Conservation (phyloP, 805 yeast species). For the Yarrowia porcina region DNA sequence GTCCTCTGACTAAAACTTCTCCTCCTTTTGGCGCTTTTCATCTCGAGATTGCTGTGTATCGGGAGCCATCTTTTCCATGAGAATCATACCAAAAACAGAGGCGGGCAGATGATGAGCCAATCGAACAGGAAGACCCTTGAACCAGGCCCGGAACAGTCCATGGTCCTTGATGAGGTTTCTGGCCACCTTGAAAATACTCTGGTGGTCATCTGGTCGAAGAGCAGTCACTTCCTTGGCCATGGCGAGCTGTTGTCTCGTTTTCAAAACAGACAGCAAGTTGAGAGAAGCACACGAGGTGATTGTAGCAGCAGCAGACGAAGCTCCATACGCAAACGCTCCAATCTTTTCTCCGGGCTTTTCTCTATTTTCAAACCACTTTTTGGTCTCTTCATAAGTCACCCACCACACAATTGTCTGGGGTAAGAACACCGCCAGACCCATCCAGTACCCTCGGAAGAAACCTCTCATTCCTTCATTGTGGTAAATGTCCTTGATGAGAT, state of each 20-base stretch:
- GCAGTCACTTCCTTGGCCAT: constrained; percentile 17
- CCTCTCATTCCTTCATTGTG: constrained; percentile 70
- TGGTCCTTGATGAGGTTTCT: constrained; percentile 17
- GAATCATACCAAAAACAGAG: constrained; percentile 12
- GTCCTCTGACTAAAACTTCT: constrained; percentile 22
- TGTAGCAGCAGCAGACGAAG: constrained; percentile 6
- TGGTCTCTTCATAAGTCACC: constrained; percentile 32
- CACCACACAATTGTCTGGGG: constrained; percentile 46
- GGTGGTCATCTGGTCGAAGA: constrained; percentile 13
- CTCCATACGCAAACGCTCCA: constrained; percentile 20
- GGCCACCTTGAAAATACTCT: constrained; percentile 18
- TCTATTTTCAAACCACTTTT: constrained; percentile 1
- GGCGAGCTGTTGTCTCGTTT: constrained; percentile 15
- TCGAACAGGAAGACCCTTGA: constrained; percentile 22
- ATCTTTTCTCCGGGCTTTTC: not conserved
- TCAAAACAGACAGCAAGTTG: constrained; percentile 16
- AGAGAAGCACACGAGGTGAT: not conserved
- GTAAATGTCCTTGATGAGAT: constrained; percentile 42
- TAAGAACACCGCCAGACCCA: constrained; percentile 44
- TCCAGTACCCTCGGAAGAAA: constrained; percentile 67
- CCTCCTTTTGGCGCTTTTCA: constrained; percentile 7
- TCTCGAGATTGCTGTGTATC: constrained; percentile 10
- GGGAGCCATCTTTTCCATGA: constrained; percentile 24
- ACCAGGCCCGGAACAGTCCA: constrained; percentile 12
- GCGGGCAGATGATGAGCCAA: constrained; percentile 19